A percentile compares a stretch with the other conserved stretches of the same genome.
Conservation (phyloP, 1,139 yeast species). For the Nakaseomyces nivariensis region DNA sequence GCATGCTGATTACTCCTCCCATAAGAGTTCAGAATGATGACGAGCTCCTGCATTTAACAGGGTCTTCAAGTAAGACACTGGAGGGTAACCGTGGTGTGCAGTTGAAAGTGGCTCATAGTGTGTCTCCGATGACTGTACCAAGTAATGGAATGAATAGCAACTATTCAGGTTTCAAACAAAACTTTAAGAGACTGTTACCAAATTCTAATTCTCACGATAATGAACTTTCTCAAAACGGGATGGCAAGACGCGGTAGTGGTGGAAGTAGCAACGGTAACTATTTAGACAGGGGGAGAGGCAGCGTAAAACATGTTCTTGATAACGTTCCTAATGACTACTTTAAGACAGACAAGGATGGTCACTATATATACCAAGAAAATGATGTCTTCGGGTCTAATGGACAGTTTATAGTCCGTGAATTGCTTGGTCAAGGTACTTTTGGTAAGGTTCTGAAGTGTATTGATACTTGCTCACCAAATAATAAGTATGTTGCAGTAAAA, state of each 20-base stretch:
- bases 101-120: constrained; percentile 17
- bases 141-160: background rate
- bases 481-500: constrained; percentile 74
- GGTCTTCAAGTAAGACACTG: constrained; percentile 25
- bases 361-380: constrained; percentile 57
- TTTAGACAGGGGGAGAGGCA: constrained; percentile 1
- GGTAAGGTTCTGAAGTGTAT: constrained; percentile 82
- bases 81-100: constrained; percentile 23
- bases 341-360: constrained; percentile 65
- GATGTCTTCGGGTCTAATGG: constrained; percentile 52
- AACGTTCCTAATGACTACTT: constrained; percentile 5
- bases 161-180: background rate
- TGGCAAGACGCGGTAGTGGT: background rate
- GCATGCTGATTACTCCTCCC: background rate
- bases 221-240: background rate
- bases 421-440: constrained; percentile 94
- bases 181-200: background rate
- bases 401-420: constrained; percentile 51
- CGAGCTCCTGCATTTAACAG: constrained; percentile 25
- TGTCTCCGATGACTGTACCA: constrained; percentile 12
- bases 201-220: background rate
- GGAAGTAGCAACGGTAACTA: background rate
- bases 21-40: constrained; percentile 22
- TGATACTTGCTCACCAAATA: constrained; percentile 35
- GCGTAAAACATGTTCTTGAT: background rate